Conservation (phyloP, 805 yeast genomes). For the Monosporozyma servazzii region DNA sequence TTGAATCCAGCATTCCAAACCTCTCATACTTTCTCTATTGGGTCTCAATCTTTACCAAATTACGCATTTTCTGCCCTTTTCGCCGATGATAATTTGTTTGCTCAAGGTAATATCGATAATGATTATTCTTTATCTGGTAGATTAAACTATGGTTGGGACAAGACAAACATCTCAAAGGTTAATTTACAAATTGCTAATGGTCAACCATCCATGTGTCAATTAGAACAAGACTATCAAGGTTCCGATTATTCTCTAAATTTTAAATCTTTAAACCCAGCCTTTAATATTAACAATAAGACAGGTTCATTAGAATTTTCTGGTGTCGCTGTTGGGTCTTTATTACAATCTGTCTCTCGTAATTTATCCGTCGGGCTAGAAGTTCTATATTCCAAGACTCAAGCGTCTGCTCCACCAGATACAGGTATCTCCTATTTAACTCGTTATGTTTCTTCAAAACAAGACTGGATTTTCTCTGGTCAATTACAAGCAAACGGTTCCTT, state of each 20-base stretch:
- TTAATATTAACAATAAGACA: constrained; percentile 30
- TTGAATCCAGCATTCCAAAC: constrained; percentile 95
- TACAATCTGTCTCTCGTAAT: constrained; percentile 80
- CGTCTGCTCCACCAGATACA: constrained; percentile 77
- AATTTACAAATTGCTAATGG: constrained; percentile 81
- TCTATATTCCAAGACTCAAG: constrained; percentile 65
- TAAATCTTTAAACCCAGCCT: constrained; percentile 83
- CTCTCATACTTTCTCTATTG: constrained; percentile 84
- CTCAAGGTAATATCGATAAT: constrained; percentile 88
- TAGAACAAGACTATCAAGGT: constrained; percentile 93
- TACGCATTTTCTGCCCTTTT: constrained; percentile 86
- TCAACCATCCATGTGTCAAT: constrained; percentile 89
- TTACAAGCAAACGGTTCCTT: constrained; percentile 87
- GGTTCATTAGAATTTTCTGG: constrained; percentile 66
- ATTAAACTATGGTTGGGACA: constrained; percentile 84
- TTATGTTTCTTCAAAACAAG: constrained; percentile 57
- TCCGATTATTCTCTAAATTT: constrained; percentile 80
- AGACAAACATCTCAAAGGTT: constrained; percentile 66
- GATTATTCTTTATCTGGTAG: constrained; percentile 82
- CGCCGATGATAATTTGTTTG: constrained; percentile 75
- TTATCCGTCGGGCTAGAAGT: constrained; percentile 89
- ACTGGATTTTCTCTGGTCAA: constrained; percentile 93
- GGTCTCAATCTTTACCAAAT: constrained; percentile 77
- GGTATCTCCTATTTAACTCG: constrained; percentile 86
- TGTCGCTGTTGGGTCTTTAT: constrained; percentile 81